phyloP scores from a whole-genome alignment of 805 yeast genomes.

The Starmerella sp. region DNA sequence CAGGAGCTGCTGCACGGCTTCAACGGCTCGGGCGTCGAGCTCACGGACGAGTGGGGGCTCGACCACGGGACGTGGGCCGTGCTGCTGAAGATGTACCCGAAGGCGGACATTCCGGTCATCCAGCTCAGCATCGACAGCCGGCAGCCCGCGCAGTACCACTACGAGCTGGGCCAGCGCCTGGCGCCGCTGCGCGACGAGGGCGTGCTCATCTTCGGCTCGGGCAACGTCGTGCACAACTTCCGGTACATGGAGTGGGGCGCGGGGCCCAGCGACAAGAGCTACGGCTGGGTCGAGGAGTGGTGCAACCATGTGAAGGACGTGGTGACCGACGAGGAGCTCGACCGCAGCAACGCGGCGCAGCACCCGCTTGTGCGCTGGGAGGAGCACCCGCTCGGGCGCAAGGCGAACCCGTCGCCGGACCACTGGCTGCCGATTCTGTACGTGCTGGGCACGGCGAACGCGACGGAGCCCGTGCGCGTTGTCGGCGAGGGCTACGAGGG shows the following conservation, averaged over 20 bases:
- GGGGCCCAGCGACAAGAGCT: conserved; percentile 11
- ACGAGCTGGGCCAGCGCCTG: conserved; percentile 44
- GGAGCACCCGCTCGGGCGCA: conserved; percentile 17
- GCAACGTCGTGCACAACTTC: conserved; percentile 61
- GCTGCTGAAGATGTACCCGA: conserved; percentile 22
- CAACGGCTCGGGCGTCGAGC: conserved; percentile 2
- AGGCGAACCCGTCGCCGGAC: conserved; percentile 62
- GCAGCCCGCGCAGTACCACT: conserved; percentile 30
- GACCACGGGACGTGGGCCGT: conserved; percentile 24
- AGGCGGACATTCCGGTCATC: conserved; percentile 29
- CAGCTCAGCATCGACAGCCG: conserved; percentile 33
- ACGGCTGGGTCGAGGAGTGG: conserved; percentile 30
- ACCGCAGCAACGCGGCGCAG: conserved; percentile 18
- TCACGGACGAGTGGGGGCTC: conserved; percentile 19
- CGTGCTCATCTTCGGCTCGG: conserved; percentile 48
- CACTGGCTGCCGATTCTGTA: conserved; percentile 37
- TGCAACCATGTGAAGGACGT: conserved; percentile 28
- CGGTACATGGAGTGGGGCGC: conserved; percentile 10
- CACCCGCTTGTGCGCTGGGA: conserved; percentile 26
- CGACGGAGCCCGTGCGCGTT: conserved; percentile 13
- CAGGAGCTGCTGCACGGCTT: conserved; percentile 5
- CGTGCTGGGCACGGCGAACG: conserved; percentile 17
- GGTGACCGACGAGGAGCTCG: conserved; percentile 5
- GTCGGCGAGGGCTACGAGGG: conserved; percentile 8
- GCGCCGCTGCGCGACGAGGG: conserved; percentile 41